Evolutionary conservation across 2,329 filamentous ascomycete species (phyloP), one percentile per base, ranked within the genome.

Genomic region (Aspergillus versicolor): DNA sequence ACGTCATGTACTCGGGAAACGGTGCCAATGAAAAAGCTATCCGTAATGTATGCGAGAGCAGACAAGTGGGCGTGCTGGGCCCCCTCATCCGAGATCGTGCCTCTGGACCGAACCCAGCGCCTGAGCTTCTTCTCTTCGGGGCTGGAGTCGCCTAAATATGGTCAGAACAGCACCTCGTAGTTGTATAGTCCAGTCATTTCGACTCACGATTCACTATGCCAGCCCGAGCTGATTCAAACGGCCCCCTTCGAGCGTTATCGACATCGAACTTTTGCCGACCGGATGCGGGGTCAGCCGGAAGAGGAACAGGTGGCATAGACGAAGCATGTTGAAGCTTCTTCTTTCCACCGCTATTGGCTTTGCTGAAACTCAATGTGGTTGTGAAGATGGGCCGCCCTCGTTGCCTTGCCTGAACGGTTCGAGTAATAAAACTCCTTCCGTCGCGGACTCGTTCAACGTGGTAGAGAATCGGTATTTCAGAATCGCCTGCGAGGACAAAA

Each of bases 391-490:
- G 90, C 59, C 86, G 85, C 9, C 92, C 94, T 41, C 87, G 82
- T 78, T 99, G 94, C 27, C 92, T 83, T 32, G 94, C 94, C 76
- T 97, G 93, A n/a, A 99, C 94, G 1, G 93, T 97, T 54, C 94
- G 84, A 38, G 94, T 97, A 54, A 91, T 88, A 73, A 92, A 99
- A 51, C 89, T 92, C 58, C 88, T 87, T 8, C 94, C 94, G 71
- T 96, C 91, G 54, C 94, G 88, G 47, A 99, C 91, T 52, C 90
- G 85, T 79, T 97, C 94, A 46, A 99, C 94, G 71, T 97, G 91
- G 79, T 96, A 97, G 61, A 97, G 82, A 63, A 97, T 89, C 32
- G 94, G 93, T 17, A 94, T 88, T 59, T 89, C 85, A 12, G 86
- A 82, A 69, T 93, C 90, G 27, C 94, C 94, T 4, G 93, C 92